Percentiles rank a stretch among this genome's conserved stretches.
phyloP scores from a whole-genome alignment of 2,329 filamentous ascomycete species.

The Trichocomaceae sp. region DNA sequence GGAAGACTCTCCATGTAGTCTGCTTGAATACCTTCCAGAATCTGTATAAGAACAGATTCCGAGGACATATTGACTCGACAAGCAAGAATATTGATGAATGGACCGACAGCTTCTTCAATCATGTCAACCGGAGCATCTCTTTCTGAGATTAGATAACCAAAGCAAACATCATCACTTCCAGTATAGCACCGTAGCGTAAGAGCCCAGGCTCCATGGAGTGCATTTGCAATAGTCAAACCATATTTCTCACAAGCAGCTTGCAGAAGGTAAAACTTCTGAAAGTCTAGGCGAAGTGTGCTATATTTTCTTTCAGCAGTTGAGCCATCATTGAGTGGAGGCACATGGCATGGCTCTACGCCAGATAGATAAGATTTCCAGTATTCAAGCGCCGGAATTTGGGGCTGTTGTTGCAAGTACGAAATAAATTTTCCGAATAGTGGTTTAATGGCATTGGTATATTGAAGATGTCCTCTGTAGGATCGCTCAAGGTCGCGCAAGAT shows the following conservation, averaged over 20 bases:
- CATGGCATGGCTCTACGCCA: conserved; percentile 29
- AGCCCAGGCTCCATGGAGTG: conserved; percentile 13
- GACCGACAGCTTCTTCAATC: conserved; percentile 41
- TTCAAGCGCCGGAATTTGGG: not conserved
- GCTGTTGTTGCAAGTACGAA: conserved; percentile 6
- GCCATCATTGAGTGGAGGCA: conserved; percentile 28
- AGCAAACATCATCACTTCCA: conserved; percentile 26
- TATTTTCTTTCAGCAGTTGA: conserved; percentile 1
- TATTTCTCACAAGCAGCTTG: conserved; percentile 36
- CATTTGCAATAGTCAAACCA: conserved; percentile 45
- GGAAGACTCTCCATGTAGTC: conserved; percentile 43
- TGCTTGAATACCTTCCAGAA: conserved; percentile 39
- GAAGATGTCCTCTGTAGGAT: conserved; percentile 39
- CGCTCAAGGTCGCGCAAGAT: conserved; percentile 23
- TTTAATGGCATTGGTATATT: conserved; percentile 20
- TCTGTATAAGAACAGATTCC: conserved; percentile 27
- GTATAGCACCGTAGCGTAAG: conserved; percentile 12
- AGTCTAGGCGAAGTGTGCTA: conserved; percentile 10
- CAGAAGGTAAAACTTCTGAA: conserved; percentile 22
- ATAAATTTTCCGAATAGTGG: conserved; percentile 9
- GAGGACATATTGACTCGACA: conserved; percentile 37
- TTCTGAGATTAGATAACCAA: conserved; percentile 41
- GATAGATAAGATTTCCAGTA: conserved; percentile 32
- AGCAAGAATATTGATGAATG: conserved; percentile 42
- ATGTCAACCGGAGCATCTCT: conserved; percentile 36